Evolutionary conservation across 2,329 filamentous ascomycete genomes (phyloP), one percentile per base, ranked within the genome.

Genomic region (Diaporthe vexans): DNA sequence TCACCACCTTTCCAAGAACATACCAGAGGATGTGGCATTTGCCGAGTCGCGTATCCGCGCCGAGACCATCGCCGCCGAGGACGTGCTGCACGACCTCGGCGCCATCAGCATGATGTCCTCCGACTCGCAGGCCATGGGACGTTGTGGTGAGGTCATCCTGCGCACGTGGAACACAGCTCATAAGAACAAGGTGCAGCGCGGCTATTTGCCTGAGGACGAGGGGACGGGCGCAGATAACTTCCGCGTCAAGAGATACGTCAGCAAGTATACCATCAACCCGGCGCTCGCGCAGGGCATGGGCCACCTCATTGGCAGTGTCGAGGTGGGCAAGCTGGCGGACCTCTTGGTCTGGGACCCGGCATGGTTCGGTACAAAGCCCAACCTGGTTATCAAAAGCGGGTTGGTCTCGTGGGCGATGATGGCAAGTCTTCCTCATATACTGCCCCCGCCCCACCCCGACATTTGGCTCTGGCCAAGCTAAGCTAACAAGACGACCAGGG

Each of bases 71-170:
- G 96, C 95, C 0, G 96, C 96, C 33, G 96, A 98, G 86, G 96
- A 98, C 82, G 95, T 98, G 1, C 90, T 98, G 24, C 96, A 98
- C 82, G 96, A 98, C 79, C 88, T 97, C 1, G 96, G 96, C 73
- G 96, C 96, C 77, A 98, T 98, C 83, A 95, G 93, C 83, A 98
- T 98, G 95, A 98, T 98, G 94, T 95, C 92, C 75, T 95, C 93
- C 0, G 96, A 98, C 85, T 96, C 94, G 0, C 96, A 98, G 84
- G 96, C 96, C 79, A 98, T 98, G 96, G 96, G 96, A 73, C 93
- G 96, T 68, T 97, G 95, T 81, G 96, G 96, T 77, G 96, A 98
- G 85, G 96, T 98, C 71, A 91, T 98, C 75, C 87, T 97, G 33
- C 91, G 96, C 17, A 98, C 96, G 0, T 98, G 96, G 96, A 95